These are phyloP conservation scores for Paraconiothyrium sp. DNA, from an alignment of 2,329 filamentous ascomycete genomes.

Conservation along the genomic window DNA sequence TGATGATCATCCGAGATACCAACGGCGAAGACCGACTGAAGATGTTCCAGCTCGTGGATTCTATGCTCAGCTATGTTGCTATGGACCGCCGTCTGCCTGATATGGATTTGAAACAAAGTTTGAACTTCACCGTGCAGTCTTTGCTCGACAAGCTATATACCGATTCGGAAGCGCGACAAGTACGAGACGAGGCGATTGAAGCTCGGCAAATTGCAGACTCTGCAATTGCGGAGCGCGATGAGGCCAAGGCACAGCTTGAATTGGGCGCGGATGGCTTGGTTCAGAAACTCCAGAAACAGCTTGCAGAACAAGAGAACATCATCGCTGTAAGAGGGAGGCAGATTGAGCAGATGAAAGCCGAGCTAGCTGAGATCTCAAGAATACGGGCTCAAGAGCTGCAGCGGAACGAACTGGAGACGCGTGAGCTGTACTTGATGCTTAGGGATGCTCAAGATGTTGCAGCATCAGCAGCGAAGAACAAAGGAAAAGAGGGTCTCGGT, in stretches of 20 bases:
- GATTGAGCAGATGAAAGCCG: constrained; percentile 86
- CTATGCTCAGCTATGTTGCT: constrained; percentile 98
- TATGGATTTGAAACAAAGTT: constrained; percentile 96
- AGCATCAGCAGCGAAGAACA: constrained; percentile 80
- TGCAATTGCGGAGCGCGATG: constrained; percentile 94
- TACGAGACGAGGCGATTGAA: constrained; percentile 89
- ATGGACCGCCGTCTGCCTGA: constrained; percentile 97
- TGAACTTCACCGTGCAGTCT: constrained; percentile 97
- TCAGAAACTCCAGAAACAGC: constrained; percentile 87
- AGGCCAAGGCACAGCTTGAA: constrained; percentile 88
- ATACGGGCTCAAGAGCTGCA: constrained; percentile 90
- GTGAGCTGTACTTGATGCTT: constrained; percentile 98
- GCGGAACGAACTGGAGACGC: constrained; percentile 92
- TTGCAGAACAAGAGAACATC: constrained; percentile 91
- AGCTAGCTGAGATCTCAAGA: constrained; percentile 86
- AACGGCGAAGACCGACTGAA: constrained; percentile 90
- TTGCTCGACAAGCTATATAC: constrained; percentile 95
- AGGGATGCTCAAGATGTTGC: constrained; percentile 96
- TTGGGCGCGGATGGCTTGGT: constrained; percentile 93
- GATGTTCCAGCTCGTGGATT: constrained; percentile 97
- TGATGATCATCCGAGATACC: constrained; percentile 90
- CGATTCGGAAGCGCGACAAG: constrained; percentile 91
- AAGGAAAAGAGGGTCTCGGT: constrained; percentile 60
- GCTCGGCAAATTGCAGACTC: constrained; percentile 93
- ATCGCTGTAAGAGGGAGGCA: constrained; percentile 90